Evolutionary conservation across 768 basidiomycete genomes (phyloP).

Genomic region (Lentinus tigrinus): DNA sequence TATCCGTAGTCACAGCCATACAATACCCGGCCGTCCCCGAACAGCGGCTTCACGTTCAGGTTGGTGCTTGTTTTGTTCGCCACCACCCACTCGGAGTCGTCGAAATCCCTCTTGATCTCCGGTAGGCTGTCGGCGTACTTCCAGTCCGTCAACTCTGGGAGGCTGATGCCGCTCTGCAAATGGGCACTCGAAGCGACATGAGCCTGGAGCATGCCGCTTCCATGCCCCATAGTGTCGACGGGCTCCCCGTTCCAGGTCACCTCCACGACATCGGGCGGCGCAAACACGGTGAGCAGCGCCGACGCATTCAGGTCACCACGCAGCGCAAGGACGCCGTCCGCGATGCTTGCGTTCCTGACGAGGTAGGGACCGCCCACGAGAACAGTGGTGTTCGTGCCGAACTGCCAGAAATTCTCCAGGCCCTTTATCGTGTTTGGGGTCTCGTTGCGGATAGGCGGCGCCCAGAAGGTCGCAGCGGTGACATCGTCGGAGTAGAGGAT

Average conservation of each 20-base stretch:
- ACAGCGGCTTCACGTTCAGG: constrained; percentile 64
- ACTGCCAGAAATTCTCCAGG: constrained; percentile 64
- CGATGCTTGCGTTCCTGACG: constrained; percentile 40
- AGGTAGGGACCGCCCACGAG: constrained; percentile 51
- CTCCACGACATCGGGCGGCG: constrained; percentile 46
- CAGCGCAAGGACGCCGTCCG: constrained; percentile 45
- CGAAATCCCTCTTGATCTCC: constrained; percentile 59
- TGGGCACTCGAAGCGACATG: constrained; percentile 38
- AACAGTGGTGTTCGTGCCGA: constrained; percentile 70
- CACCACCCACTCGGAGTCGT: constrained; percentile 61
- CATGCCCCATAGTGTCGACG: constrained; percentile 25
- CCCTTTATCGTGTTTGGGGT: constrained; percentile 26
- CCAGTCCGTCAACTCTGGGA: constrained; percentile 62
- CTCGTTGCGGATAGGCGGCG: constrained; percentile 56
- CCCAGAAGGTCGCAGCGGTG: constrained; percentile 74
- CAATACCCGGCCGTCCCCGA: constrained; percentile 74
- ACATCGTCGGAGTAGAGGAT: constrained; percentile 65
- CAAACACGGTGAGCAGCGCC: constrained; percentile 61
- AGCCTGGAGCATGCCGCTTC: constrained; percentile 51
- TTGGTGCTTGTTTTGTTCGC: constrained; percentile 77
- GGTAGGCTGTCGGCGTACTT: constrained; percentile 74
- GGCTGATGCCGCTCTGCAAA: constrained; percentile 29
- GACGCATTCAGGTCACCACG: constrained; percentile 66
- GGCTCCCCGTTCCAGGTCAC: constrained; percentile 73
- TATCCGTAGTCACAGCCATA: constrained; percentile 86